Conservation (phyloP, 805 yeast species). For the Saitoella complicata region DNA sequence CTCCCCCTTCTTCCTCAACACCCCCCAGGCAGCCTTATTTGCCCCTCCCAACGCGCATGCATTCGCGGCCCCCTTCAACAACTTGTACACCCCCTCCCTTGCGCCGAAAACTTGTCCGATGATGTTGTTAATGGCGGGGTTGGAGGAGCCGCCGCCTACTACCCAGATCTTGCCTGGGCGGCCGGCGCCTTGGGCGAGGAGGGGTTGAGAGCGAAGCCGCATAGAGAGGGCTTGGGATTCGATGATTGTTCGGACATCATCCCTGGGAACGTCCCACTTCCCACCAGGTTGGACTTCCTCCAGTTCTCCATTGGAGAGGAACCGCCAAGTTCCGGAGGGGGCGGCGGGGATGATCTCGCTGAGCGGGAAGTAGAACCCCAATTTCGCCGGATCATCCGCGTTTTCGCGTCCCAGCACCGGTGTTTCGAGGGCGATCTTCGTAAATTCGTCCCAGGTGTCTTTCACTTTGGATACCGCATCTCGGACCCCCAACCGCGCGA, state of each 20-base stretch:
- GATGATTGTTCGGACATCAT: slow-evolving; percentile 61
- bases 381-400: slow-evolving; percentile 15
- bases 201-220: slow-evolving; percentile 61
- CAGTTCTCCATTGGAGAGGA: slow-evolving; percentile 15
- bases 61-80: slow-evolving; percentile 49
- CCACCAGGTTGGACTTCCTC: slow-evolving; percentile 17
- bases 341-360: slow-evolving; percentile 88
- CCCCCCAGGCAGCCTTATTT: slow-evolving; percentile 47
- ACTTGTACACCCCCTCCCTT: slow-evolving; percentile 44
- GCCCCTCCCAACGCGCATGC: slow-evolving; percentile 93
- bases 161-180: slow-evolving; percentile 56
- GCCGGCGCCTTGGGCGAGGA: slow-evolving; percentile 33
- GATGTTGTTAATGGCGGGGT: slow-evolving; percentile 46
- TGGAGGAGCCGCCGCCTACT: slow-evolving; percentile 80
- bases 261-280: slow-evolving; percentile 22
- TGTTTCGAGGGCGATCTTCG: background rate
- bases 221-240: slow-evolving; percentile 81
- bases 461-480: slow-evolving; percentile 32
- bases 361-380: slow-evolving; percentile 73
- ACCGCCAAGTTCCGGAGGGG: slow-evolving; percentile 43
- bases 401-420: slow-evolving; percentile 19
- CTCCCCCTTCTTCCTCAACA: slow-evolving; percentile 16
- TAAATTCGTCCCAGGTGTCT: background rate
- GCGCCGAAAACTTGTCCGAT: slow-evolving; percentile 62
- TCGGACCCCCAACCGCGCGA: slow-evolving; percentile 66